Base-by-base conservation (phyloP, 129 eudicot species). In the Glebionis coronaria region DNA sequence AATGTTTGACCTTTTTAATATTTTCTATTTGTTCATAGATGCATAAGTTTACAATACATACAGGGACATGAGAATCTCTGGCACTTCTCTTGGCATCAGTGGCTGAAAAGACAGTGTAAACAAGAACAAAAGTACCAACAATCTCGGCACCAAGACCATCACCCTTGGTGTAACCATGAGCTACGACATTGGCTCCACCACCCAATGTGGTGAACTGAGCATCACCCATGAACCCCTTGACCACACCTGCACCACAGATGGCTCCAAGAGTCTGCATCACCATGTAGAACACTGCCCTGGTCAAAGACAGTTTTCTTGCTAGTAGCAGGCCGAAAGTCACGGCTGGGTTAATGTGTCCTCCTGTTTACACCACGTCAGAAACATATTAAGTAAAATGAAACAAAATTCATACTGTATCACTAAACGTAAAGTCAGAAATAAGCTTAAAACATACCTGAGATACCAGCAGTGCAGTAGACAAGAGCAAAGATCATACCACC, bases 401-500 rank as follows among this genome's bases (percentile, higher is more conserved):
- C n/a, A n/a, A n/a, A n/a, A n/a, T n/a, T n/a, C n/a, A n/a, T n/a
- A n/a, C n/a, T n/a, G n/a, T n/a, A n/a, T n/a, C n/a, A n/a, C n/a
- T n/a, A n/a, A n/a, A n/a, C n/a, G 25, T 23, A 23, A 23, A 23
- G 25, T 23, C 1, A n/a, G n/a, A 23, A 23, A 23, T 23, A 23
- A 23, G 25, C 25, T 23, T 25, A 10, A 15, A 57, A 29, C 27
- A 55, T 46, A 85, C 97, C 97, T 75, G 95, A 90, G 74, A 90
- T 87, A 71, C 95, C 95, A 75, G 95, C 95, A 57, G 97, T 90
- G 70, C 95, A 91, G 83, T 91, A 91, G 54, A 91, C 96, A 67
- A 88, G 96, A 27, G 95, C 97, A 80, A 91, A 91, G 79, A 91
- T 91, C 96, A 91, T 88, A 47, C 96, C 96, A 81, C 97, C 97